Evolutionary conservation across 768 basidiomycete species (phyloP).

Genomic region (Hebeloma cylindrosporum): DNA sequence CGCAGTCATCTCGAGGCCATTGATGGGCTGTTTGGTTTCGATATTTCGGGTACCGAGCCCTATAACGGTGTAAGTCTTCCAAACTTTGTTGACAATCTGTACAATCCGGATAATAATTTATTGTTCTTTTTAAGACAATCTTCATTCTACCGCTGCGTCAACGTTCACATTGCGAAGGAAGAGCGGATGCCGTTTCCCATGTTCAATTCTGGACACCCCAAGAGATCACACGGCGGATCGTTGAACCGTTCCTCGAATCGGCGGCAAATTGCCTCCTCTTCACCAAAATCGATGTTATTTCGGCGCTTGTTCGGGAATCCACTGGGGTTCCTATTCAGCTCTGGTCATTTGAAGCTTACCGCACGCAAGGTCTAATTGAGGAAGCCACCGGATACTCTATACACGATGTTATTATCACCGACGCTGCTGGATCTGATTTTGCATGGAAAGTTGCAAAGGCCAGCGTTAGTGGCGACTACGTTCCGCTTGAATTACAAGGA

Average conservation of each 20-base stretch:
- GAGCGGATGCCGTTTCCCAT: conserved; percentile 22
- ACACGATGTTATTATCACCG: conserved; percentile 11
- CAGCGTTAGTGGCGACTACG: conserved; percentile 12
- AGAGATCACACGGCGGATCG: conserved; percentile 25
- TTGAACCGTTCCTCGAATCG: conserved; percentile 29
- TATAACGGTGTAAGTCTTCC: conserved; percentile 47
- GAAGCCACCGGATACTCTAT: conserved; percentile 7
- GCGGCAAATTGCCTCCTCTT: conserved; percentile 43
- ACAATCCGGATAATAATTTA: not conserved
- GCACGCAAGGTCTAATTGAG: conserved; percentile 9
- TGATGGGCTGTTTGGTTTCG: conserved; percentile 42
- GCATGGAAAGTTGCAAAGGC: conserved; percentile 17
- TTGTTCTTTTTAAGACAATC: conserved; percentile 4
- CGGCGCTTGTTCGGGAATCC: conserved; percentile 22
- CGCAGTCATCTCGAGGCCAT: conserved; percentile 40
- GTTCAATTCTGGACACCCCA: conserved; percentile 23
- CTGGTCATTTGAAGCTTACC: conserved; percentile 28
- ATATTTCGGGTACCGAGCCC: conserved; percentile 18
- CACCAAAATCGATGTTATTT: conserved; percentile 34
- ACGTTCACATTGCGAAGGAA: conserved; percentile 18
- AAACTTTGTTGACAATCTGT: not conserved
- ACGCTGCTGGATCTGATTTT: not conserved
- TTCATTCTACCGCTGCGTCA: conserved; percentile 47
- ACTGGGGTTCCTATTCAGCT: conserved; percentile 5
- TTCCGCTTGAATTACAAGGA: conserved; percentile 9